Evolutionary conservation across 2,329 filamentous ascomycete species (phyloP), one percentile per base, ranked within the genome.

Genomic region (Aspergillus cejpii): DNA sequence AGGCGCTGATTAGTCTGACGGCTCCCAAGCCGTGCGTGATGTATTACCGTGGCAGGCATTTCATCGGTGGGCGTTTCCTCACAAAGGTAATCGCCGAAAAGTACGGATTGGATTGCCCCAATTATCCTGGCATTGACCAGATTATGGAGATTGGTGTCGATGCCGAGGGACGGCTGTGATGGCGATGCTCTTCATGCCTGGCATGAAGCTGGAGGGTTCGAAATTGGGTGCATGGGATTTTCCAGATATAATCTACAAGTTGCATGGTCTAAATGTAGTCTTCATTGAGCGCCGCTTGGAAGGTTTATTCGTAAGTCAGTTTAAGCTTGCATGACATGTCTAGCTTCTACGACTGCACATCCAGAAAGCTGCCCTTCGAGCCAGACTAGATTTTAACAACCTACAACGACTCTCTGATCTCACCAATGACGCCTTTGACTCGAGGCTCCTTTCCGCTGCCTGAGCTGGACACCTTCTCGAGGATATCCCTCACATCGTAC

Each of bases 1-100:
- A 77, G 26, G 82, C 83, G 15, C 72, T 98, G 46, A 82, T 98
- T 54, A 94, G 87, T 63, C 72, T 98, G 60, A 95, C 91, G 38
- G 92, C 92, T 7, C 89, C 92, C 2, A 98, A 98, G 70, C 91
- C 91, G 5, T 72, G 95, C 49, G 85, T 88, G 5, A 85, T 83
- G 65, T 80, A 81, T 64, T 98, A 95, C 66, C 80, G 74, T 51
- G 92, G 91, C 0, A 79, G 87, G 37, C 92, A 98, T 72, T 98
- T 97, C 61, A 68, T 98, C 44, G 92, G 92, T 6, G 92, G 92
- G 43, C 75, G 87, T 78, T 98, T 98, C 60, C 76, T 98, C 60
- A 80, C 85, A 15, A 79, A 80, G 42, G 74, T 76, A 41, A 81
- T 96, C 58, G 85, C 88, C 26, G 78, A 84, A 56, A 96, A 92